Base-by-base conservation (phyloP, 1,284 basidiomycete genomes). In the Irpex sp. region DNA sequence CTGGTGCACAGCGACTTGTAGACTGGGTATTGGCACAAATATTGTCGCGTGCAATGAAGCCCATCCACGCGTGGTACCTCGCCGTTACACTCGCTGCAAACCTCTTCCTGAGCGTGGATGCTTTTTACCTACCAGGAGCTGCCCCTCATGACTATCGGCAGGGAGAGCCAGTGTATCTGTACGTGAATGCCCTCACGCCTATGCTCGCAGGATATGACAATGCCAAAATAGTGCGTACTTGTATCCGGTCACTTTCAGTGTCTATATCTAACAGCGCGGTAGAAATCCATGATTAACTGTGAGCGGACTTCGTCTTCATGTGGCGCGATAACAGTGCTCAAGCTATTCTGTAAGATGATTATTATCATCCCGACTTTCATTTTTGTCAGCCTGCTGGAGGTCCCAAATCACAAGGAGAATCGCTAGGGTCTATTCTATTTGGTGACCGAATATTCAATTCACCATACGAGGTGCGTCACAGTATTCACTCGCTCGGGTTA, bases 381-480 rank as follows among this genome's bases (percentile, higher is more conserved):
- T 98, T 98, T 76, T 98, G 97, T 73, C 72, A 84, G 66, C 97
- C 97, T 5, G 78, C 84, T 58, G 88, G 82, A 5, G 94, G 93
- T 3, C 87, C 90, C 1, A 78, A 88, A 72, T 88, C 89, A 69
- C 89, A 95, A 73, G 88, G 92, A 11, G 96, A 97, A 76, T 92
- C 90, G 1, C 80, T 99, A 31, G 97, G 97, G 4, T 94, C 93
- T 36, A 96, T 97, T 66, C 80, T 99, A 13, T 98, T 98, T 70
- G 97, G 97, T 36, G 97, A 99, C 79, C 85, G 97, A 65, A 96
- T 99, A 73, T 94, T 96, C 77, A 89, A 91, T 73, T 94, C 93
- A 6, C 91, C 92, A 2, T 96, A 96, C 72, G 83, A 96, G 69
- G 91, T 93, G 67, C 65, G 89, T 79, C n/a, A 26, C 3, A 26